These are phyloP conservation scores for Tylopilus rubrobrunneus DNA, from an alignment of 768 basidiomycete genomes.

Conservation along the genomic window DNA sequence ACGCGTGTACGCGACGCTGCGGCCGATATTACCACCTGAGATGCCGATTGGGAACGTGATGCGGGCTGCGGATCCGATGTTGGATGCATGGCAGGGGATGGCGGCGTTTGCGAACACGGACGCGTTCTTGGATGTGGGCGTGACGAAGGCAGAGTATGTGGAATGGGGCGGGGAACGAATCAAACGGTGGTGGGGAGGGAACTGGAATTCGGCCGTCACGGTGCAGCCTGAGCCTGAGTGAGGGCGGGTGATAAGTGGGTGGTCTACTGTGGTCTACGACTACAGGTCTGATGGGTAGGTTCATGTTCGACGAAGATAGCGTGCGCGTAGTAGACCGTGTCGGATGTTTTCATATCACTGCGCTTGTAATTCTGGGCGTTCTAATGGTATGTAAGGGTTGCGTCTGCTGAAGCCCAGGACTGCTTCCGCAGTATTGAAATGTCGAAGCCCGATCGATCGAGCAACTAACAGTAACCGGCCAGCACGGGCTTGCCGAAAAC, in stretches of 20 bases:
- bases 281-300: too few relatives aligned
- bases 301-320: neutral
- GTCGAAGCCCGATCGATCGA: too few relatives aligned
- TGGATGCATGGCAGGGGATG: slow-evolving; percentile 95
- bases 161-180: slow-evolving; percentile 87
- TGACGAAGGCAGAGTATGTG: slow-evolving; percentile 81
- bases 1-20: slow-evolving; percentile 69
- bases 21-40: slow-evolving; percentile 81
- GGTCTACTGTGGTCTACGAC: too few relatives aligned
- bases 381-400: too few relatives aligned
- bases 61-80: slow-evolving; percentile 57
- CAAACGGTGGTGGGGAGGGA: slow-evolving; percentile 90
- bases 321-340: neutral
- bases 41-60: slow-evolving; percentile 59
- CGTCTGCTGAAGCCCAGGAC: too few relatives aligned
- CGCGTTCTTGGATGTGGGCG: slow-evolving; percentile 50
- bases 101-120: slow-evolving; percentile 62
- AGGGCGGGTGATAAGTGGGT: too few relatives aligned
- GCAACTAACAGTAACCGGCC: too few relatives aligned
- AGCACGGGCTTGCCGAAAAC: too few relatives aligned
- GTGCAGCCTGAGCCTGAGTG: too few relatives aligned
- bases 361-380: too few relatives aligned
- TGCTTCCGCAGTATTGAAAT: too few relatives aligned
- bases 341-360: neutral
- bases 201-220: slow-evolving; percentile 54